Base-by-base conservation (phyloP, 108 stramenopile genomes). In the Schizochytrium sp. region DNA sequence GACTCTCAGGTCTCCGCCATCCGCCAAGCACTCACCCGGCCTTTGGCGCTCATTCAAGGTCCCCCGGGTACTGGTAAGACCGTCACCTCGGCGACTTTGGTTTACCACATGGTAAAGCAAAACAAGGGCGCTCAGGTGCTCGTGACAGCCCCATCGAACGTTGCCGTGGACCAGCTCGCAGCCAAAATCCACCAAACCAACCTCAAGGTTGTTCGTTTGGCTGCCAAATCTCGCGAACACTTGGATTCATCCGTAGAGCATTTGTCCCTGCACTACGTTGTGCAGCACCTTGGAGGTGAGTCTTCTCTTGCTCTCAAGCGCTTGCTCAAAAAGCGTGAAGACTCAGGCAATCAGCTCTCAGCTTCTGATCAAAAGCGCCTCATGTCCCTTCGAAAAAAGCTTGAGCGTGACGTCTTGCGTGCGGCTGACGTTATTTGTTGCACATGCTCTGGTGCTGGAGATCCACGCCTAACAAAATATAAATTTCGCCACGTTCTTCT, bases 351-450 rank as follows among this genome's bases (percentile, higher is more conserved):
- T 94, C 95, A 99, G 89, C 93, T 99, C 61, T 93, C 94, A 3
- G 95, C 96, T 56, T 94, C 95, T 47, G 98, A 99, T 91, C 96
- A 96, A 92, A 96, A 94, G 76, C 96, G 96, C 87, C 98, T 96
- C 91, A 94, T 95, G 12, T 90, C 56, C 56, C 61, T 94, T 55
- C 58, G 91, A 42, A 10, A 17, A 0, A 0, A 12, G 3, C 13
- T 61, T 5, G 90, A 90, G 50, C 58, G 38, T 4, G 94, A 92
- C 83, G 96, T 99, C 76, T 90, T 99, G 88, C 96, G 97, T 92
- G 97, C 97, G 1, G 99, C 99, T 7, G 98, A 99, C 93, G 98
- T 99, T 49, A 98, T 99, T 89, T 99, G 99, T 89, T 96, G 95
- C 87, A 99, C 99, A 46, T 99, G 99, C 90, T 97, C 97, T 17